phyloP scores from a whole-genome alignment of 1,139 yeast species.

The Pichia norvegensis region DNA sequence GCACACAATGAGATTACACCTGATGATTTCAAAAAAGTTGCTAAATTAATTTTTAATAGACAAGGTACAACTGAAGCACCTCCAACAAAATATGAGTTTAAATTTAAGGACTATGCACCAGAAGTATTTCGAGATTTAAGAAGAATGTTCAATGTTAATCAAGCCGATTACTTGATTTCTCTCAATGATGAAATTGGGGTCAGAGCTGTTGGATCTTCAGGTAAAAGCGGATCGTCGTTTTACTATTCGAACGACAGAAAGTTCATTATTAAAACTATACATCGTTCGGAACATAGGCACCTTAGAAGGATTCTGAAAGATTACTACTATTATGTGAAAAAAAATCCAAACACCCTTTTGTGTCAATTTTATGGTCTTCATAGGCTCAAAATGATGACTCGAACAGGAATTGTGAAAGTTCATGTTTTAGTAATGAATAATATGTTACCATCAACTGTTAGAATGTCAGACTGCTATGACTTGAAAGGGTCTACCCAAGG shows the following conservation, averaged over 20 bases:
- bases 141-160: slow-evolving; percentile 74
- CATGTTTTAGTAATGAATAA: slow-evolving; percentile 97
- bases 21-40: slow-evolving; percentile 60
- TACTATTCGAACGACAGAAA: slow-evolving; percentile 90
- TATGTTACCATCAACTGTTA: slow-evolving; percentile 89
- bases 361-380: slow-evolving; percentile 96
- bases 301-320: slow-evolving; percentile 65
- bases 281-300: slow-evolving; percentile 85
- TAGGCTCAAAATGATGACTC: slow-evolving; percentile 76
- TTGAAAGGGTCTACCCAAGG: slow-evolving; percentile 93
- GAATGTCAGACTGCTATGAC: slow-evolving; percentile 80
- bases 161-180: slow-evolving; percentile 90
- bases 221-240: slow-evolving; percentile 93
- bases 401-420: slow-evolving; percentile 54
- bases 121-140: slow-evolving; percentile 87
- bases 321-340: slow-evolving; percentile 73
- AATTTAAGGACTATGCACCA: slow-evolving; percentile 94
- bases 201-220: slow-evolving; percentile 91
- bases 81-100: slow-evolving; percentile 88
- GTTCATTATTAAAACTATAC: slow-evolving; percentile 92
- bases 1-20: slow-evolving; percentile 65
- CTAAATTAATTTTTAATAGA: slow-evolving; percentile 78
- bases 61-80: slow-evolving; percentile 90
- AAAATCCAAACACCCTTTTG: slow-evolving; percentile 79
- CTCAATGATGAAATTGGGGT: slow-evolving; percentile 88